A percentile compares a stretch with the other conserved stretches of the same genome.
Conservation (phyloP, 371 early-diverging fungal species). For the Mortierella sp. region DNA sequence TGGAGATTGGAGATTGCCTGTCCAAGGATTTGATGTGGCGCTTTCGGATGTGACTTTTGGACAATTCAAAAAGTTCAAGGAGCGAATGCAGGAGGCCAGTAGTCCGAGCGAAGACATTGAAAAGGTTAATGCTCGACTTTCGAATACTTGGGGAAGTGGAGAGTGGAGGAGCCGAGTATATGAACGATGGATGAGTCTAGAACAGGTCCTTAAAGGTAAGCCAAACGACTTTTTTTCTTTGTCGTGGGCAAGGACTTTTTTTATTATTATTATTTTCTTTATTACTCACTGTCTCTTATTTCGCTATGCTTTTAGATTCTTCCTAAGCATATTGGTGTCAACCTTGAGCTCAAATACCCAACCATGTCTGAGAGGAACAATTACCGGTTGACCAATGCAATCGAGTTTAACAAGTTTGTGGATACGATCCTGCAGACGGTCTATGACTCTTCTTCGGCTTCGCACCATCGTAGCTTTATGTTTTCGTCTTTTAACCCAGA, state of each 20-base stretch:
- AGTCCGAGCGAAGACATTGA: conserved; percentile 20
- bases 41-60: conserved; percentile 68
- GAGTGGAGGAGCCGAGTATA: conserved; percentile 54
- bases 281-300: background rate
- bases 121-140: conserved; percentile 21
- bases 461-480: conserved; percentile 70
- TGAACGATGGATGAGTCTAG: conserved; percentile 73
- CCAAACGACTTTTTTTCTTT: background rate
- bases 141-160: conserved; percentile 18
- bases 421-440: conserved; percentile 86
- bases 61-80: conserved; percentile 65
- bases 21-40: conserved; percentile 65
- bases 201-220: conserved; percentile 79
- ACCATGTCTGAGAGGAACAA: conserved; percentile 66
- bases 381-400: conserved; percentile 64
- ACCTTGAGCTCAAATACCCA: conserved; percentile 87
- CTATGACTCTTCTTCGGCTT: conserved; percentile 66
- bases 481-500: conserved; percentile 91
- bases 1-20: conserved; percentile 73
- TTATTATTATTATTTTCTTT: background rate
- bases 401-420: conserved; percentile 80
- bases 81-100: conserved; percentile 8
- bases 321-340: conserved; percentile 81
- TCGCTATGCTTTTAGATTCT: conserved; percentile 60
- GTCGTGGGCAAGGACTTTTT: background rate